Base-by-base conservation (phyloP, 352 stramenopile genomes). In the Halophytophthora batemanensis region DNA sequence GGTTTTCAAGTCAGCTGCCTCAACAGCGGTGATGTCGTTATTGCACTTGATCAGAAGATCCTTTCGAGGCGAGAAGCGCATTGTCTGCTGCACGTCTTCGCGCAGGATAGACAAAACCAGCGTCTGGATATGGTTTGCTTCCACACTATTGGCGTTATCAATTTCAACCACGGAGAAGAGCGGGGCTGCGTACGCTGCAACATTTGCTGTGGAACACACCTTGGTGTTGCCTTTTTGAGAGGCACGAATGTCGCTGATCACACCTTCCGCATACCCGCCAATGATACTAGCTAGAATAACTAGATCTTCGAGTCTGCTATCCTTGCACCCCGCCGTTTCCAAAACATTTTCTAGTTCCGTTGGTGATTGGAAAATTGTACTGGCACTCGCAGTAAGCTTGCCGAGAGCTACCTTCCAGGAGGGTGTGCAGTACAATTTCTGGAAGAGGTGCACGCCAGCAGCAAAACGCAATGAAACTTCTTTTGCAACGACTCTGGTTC, bases 381-480 rank as follows among this genome's bases (percentile, higher is more conserved):
- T 57, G 12, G 52, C 42, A 1, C 1, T 41, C 17, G 12, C 37
- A 25, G 50, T 35, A 42, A 68, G 61, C 2, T 46, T 6, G 12
- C 56, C 43, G 15, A 73, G 58, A 28, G 29, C 43, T 37, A 1
- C 22, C 45, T 31, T 44, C 69, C 65, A 78, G 14, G 28, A 36
- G 29, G 35, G 21, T 13, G 35, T 56, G 28, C 3, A 36, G 14
- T 38, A 67, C 8, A 78, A 21, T 6, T 21, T 60, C 17, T 78
- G 69, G n/a, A 78, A 49, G 8, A 78, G 54, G 1, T 53, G 48
- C 14, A 68, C 44, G 15, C 37, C 50, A 37, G 61, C 45, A 47
- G 55, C 63, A 56, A 62, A 71, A 2, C 44, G 43, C 33, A 73
- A 19, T 4, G 63, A 65, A 12, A 38, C 3, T 6, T 53, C 53